Conservation (phyloP, 768 basidiomycete genomes). For the Suillus lakei region DNA sequence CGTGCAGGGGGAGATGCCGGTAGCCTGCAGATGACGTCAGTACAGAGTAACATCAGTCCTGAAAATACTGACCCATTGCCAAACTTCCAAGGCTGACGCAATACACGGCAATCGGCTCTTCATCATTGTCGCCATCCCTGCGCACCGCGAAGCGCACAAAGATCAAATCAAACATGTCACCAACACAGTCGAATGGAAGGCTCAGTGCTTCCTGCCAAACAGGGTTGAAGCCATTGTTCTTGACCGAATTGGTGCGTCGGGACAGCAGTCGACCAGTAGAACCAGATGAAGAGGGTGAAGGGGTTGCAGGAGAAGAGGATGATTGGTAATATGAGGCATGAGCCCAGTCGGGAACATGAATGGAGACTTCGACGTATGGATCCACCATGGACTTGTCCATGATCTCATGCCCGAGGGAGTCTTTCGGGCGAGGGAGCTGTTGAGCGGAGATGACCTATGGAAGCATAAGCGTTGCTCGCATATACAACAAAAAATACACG, state of each 20-base stretch:
- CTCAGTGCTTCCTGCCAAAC: conserved; percentile 74
- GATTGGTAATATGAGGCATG: conserved; percentile 28
- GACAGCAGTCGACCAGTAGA: conserved; percentile 51
- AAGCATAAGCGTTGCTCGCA: conserved; percentile 4
- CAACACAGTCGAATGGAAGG: conserved; percentile 77
- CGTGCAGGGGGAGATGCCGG: conserved; percentile 89
- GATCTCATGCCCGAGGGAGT: conserved; percentile 64
- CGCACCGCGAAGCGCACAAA: conserved; percentile 83
- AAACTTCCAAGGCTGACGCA: conserved; percentile 74
- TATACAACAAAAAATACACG: conserved; percentile 32
- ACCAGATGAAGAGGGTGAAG: conserved; percentile 22
- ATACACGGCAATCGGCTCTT: conserved; percentile 73
- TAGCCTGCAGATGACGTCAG: conserved; percentile 59
- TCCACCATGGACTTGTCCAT: conserved; percentile 60
- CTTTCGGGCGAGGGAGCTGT: conserved; percentile 79
- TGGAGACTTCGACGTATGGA: conserved; percentile 81
- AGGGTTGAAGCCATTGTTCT: conserved; percentile 94
- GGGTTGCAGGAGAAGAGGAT: conserved; percentile 14
- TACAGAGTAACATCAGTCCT: neutral
- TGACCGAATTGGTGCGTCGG: conserved; percentile 63
- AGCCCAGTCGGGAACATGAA: conserved; percentile 78
- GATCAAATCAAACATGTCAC: conserved; percentile 79
- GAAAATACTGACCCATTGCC: conserved; percentile 57
- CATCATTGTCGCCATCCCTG: conserved; percentile 63
- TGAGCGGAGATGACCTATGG: conserved; percentile 82